A percentile compares a stretch with the other conserved stretches of the same genome.
Evolutionary conservation across 2,329 filamentous ascomycete species (phyloP).

Genomic region (Rhexocercosporidium sp.): DNA sequence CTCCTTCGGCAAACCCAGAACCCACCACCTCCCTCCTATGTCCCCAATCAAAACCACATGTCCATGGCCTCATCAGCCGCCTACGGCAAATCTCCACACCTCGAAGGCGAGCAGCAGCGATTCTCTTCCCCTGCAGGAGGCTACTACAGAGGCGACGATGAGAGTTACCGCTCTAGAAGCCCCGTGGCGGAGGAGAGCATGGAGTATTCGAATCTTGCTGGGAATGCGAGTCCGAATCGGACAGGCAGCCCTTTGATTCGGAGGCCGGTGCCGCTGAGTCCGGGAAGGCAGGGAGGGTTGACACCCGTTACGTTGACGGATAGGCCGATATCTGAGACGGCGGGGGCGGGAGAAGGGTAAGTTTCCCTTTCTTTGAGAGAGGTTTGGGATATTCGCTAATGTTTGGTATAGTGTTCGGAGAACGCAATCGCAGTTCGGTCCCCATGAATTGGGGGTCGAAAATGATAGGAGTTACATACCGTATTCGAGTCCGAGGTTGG

Average conservation of each 20-base stretch:
- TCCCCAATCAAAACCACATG: slow-evolving; percentile 9
- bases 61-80: slow-evolving; percentile 24
- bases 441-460: slow-evolving; percentile 14
- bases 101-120: slow-evolving; percentile 6
- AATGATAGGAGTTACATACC: slow-evolving; percentile 9
- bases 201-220: slow-evolving; percentile 14
- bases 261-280: slow-evolving; percentile 10
- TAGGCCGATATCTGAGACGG: background rate
- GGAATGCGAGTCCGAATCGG: slow-evolving; percentile 14
- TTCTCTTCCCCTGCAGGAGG: slow-evolving; percentile 14
- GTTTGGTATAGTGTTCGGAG: background rate
- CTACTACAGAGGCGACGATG: slow-evolving; percentile 17
- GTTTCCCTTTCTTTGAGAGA: background rate
- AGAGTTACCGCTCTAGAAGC: slow-evolving; percentile 25
- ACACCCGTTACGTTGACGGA: slow-evolving; percentile 20
- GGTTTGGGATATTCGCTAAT: background rate
- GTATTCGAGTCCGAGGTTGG: background rate
- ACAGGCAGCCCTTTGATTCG: slow-evolving; percentile 10
- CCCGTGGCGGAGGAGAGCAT: slow-evolving; percentile 21
- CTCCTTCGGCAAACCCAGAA: slow-evolving; percentile 26
- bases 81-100: slow-evolving; percentile 20
- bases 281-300: background rate
- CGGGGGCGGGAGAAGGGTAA: background rate
- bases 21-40: slow-evolving; percentile 20
- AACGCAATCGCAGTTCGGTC: slow-evolving; percentile 10